Evolutionary conservation across 2,329 filamentous ascomycete species (phyloP).

Genomic region (Penicillium sp.): DNA sequence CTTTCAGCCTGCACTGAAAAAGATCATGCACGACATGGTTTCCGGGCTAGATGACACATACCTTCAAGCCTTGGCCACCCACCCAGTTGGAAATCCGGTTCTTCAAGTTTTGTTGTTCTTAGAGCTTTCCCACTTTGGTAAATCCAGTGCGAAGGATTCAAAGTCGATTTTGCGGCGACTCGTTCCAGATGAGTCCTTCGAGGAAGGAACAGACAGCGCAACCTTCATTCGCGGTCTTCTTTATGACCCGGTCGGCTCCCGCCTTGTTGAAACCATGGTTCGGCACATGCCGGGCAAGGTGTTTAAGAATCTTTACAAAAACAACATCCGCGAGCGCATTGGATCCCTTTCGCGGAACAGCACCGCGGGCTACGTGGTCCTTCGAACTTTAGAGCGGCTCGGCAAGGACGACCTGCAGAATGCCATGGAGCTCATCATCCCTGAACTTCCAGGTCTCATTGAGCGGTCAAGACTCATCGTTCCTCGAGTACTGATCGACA

Average conservation of each 20-base stretch:
- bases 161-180: conserved; percentile 69
- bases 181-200: conserved; percentile 71
- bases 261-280: conserved; percentile 81
- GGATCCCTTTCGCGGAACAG: conserved; percentile 80
- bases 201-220: conserved; percentile 66
- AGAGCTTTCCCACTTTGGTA: conserved; percentile 69
- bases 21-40: conserved; percentile 73
- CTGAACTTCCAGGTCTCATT: conserved; percentile 67
- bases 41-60: conserved; percentile 70
- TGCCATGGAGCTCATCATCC: conserved; percentile 64
- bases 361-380: conserved; percentile 80
- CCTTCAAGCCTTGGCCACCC: conserved; percentile 75
- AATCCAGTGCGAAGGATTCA: conserved; percentile 58
- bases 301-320: conserved; percentile 81
- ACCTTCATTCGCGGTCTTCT: conserved; percentile 79
- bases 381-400: conserved; percentile 73
- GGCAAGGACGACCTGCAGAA: conserved; percentile 77
- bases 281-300: conserved; percentile 74
- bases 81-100: conserved; percentile 85
- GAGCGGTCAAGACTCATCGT: conserved; percentile 71
- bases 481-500: conserved; percentile 74
- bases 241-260: conserved; percentile 85
- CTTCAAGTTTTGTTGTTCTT: conserved; percentile 86
- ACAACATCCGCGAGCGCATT: conserved; percentile 73
- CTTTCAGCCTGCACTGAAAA: conserved; percentile 69